Percentiles rank a stretch among this genome's conserved stretches.
Conservation (phyloP, 148 eudicot genomes). For the Vaccinium myrtillus region DNA sequence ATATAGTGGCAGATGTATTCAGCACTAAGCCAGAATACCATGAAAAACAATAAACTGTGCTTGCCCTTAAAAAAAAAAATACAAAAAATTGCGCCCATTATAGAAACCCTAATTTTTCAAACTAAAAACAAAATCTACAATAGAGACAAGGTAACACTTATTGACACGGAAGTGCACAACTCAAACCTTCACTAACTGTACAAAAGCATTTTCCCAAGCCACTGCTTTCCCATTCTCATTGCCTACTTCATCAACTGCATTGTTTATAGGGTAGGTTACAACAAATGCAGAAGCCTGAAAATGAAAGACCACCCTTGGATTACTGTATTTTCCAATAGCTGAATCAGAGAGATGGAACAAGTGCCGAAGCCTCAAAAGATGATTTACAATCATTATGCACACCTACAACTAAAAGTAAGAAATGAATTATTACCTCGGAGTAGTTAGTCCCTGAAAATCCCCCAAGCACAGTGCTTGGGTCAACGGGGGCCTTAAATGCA, state of each 20-base stretch:
- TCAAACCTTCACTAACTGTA: slow-evolving; percentile 60
- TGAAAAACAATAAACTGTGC: background rate
- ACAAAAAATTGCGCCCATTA: too few species aligned
- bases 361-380: slow-evolving; percentile 10
- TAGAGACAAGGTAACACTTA: slow-evolving; percentile 7
- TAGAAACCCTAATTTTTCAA: background rate
- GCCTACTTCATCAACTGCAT: slow-evolving; percentile 47
- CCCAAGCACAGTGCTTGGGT: slow-evolving; percentile 65
- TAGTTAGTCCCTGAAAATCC: slow-evolving; percentile 63
- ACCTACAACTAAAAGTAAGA: slow-evolving; percentile 1
- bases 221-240: slow-evolving; percentile 53
- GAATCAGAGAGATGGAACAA: slow-evolving; percentile 9
- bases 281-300: slow-evolving; percentile 67
- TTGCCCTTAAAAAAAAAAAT: too few species aligned
- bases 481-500: slow-evolving; percentile 73
- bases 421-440: slow-evolving; percentile 47
- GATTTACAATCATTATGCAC: slow-evolving; percentile 1
- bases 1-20: background rate
- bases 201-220: slow-evolving; percentile 76
- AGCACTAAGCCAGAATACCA: background rate
- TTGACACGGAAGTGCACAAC: slow-evolving; percentile 4
- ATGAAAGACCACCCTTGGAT: background rate
- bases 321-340: slow-evolving; percentile 1
- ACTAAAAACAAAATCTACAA: background rate
- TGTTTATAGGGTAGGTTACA: slow-evolving; percentile 70